Evolutionary conservation across 495 filamentous ascomycete species (phyloP), one percentile per base, ranked within the genome.

Genomic region (Penicillium antarcticum): DNA sequence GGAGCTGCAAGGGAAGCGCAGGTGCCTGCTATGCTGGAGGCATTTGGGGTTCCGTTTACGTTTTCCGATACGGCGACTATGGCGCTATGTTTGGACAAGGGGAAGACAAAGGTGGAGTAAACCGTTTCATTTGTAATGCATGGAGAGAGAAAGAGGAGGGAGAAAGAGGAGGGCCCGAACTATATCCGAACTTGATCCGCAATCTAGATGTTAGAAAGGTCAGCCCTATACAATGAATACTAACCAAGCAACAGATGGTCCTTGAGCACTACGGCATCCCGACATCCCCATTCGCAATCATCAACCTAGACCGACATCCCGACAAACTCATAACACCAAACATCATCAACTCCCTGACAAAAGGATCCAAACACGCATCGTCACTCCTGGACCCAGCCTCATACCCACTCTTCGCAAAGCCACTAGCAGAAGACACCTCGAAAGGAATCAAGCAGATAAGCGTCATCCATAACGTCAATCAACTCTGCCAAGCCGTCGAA

Each of bases 11-110:
- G 58, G 40, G 63, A 63, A 48, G 50, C 56, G 8, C 65, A 66
- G 39, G 55, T 62, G 5, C 62, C 55, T 5, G 52, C 55, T 9
- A 45, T 64, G 9, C 41, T 66, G 18, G 62, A 66, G 18, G 65
- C 65, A 10, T 66, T 62, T 52, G 47, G 48, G 6, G 53, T 64
- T 37, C 65, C 57, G 5, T 59, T 51, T 42, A 59, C 59, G 8
- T 58, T 62, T 29, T 44, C 53, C 5, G 59, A 65, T 56, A 55
- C 62, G n/a, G 56, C 57, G 23, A 60, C 53, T 10, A 57, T 60
- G 40, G 55, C 55, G 7, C 37, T 61, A 35, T 67, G 61, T 41
- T 40, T 48, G 43, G 55, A 65, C 41, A 67, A 67, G 26, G 51
- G 31, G 4, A 57, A 45, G 32, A 65, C 61, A n/a, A 67, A 65